Evolutionary conservation across 768 basidiomycete genomes (phyloP), one percentile per base, ranked within the genome.

Genomic region (Termitomyces sp.): DNA sequence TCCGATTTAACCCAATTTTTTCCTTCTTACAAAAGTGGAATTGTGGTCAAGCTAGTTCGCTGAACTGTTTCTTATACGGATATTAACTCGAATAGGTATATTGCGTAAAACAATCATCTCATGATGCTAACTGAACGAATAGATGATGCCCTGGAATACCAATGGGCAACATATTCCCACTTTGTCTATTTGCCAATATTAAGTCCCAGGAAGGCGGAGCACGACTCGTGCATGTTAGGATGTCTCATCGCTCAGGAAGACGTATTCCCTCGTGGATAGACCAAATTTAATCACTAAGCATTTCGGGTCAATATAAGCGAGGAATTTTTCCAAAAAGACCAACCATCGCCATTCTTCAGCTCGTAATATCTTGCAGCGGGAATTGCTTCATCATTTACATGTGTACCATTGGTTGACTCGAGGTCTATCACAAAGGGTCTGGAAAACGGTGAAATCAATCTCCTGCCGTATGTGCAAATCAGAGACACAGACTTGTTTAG

Each of bases 401-500:
- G 80, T 0, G 97, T 98, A 2, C 91, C 87, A 69, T 99, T 99
- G 2, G 97, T 98, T n/a, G 95, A 97, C 65, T 99, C 95, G 9
- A 99, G 84, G 73, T 99, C 97, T 60, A 99, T 97, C 52, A 99
- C 84, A 71, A 95, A 99, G 1, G 97, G 95, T 68, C 95, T 98
- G 20, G n/a, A 11, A 39, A 15, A 46, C 24, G 61, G 37, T 45
- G 55, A 30, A 50, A 48, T 48, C 44, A 64, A 50, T 62, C 56
- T 54, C 33, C 5, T 42, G 13, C 20, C 24, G n/a, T 11, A 12
- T 39, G 16, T 30, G 22, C 44, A 51, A 37, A 49, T 33, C 42
- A 24, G 42, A 27, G 20, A 8, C 11, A 80, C 91, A 46, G 50
- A 96, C 96, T 98, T 99, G 47, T 92, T 82, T 5, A 80, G 73